Evolutionary conservation across 1,284 basidiomycete species (phyloP).

Genomic region (Cutaneotrichosporon cutaneum): DNA sequence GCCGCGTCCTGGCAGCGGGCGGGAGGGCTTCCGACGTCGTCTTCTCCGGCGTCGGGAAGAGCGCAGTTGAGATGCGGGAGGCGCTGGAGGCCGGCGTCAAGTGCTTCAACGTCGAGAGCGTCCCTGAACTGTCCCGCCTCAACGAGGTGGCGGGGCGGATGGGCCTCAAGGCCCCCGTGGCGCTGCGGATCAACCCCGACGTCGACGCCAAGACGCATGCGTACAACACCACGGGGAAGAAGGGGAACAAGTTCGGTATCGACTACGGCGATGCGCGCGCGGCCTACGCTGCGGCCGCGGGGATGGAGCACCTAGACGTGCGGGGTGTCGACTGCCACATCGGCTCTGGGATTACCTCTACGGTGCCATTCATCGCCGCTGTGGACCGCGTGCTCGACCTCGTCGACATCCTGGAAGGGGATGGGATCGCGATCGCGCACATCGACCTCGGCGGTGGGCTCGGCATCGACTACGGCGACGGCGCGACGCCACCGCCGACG

Average conservation of each 20-base stretch:
- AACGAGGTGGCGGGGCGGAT: constrained; percentile 11
- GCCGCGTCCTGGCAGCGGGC: constrained; percentile 17
- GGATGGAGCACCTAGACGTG: constrained; percentile 4
- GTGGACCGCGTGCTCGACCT: constrained; percentile 16
- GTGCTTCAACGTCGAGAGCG: constrained; percentile 23
- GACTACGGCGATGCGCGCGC: constrained; percentile 7
- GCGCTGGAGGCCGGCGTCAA: constrained; percentile 16
- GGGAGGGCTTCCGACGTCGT: constrained; percentile 8
- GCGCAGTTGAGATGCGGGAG: constrained; percentile 9
- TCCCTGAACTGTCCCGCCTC: constrained; percentile 13
- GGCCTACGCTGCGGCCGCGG: constrained; percentile 1
- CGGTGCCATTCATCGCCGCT: constrained; percentile 13
- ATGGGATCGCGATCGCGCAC: constrained; percentile 14
- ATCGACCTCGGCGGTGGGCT: constrained; percentile 19
- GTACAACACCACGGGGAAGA: constrained; percentile 14
- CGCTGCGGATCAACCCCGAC: constrained; percentile 17
- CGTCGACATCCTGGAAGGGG: constrained; percentile 7
- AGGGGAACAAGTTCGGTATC: constrained; percentile 22
- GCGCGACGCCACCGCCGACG: constrained; percentile 8
- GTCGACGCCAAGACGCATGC: constrained; percentile 17
- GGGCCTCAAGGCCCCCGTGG: constrained; percentile 4
- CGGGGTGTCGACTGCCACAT: constrained; percentile 19
- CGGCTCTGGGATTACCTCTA: constrained; percentile 16
- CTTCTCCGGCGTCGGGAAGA: constrained; percentile 20
- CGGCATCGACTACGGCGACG: constrained; percentile 20